phyloP scores from a whole-genome alignment of 345 rosid genomes.

The Camelina neglecta region DNA sequence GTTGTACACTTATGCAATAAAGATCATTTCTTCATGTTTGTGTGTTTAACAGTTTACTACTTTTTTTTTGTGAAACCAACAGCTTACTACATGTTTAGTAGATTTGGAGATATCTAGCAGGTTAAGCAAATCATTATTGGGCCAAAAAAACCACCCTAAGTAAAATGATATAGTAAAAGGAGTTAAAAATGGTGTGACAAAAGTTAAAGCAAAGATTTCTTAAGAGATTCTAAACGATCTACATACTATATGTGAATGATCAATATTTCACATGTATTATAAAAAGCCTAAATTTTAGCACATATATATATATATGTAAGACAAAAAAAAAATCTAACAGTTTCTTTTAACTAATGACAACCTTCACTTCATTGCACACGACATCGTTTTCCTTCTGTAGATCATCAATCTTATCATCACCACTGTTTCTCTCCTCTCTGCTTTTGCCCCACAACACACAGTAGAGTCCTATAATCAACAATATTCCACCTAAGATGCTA shows the following conservation, averaged over 20 bases:
- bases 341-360: constrained; percentile 32
- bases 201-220: neutral
- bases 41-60: neutral
- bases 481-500: constrained; percentile 72
- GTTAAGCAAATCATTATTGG: neutral
- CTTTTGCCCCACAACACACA: constrained; percentile 87
- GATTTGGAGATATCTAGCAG: neutral
- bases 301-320: constrained; percentile 4
- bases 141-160: neutral
- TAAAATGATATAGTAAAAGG: constrained; percentile 5
- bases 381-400: constrained; percentile 40
- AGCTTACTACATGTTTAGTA: neutral
- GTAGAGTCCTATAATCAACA: constrained; percentile 79
- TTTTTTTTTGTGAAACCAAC: no score
- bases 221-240: neutral
- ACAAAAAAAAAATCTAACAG: neutral
- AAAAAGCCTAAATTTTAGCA: constrained; percentile 8
- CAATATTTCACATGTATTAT: neutral
- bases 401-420: constrained; percentile 32
- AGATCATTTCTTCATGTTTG: neutral
- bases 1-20: constrained; percentile 29
- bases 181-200: neutral
- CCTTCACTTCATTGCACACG: constrained; percentile 53
- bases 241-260: constrained; percentile 17
- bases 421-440: constrained; percentile 52